Base-by-base conservation (phyloP, 2,329 filamentous ascomycete genomes). In the Apiospora koreana region DNA sequence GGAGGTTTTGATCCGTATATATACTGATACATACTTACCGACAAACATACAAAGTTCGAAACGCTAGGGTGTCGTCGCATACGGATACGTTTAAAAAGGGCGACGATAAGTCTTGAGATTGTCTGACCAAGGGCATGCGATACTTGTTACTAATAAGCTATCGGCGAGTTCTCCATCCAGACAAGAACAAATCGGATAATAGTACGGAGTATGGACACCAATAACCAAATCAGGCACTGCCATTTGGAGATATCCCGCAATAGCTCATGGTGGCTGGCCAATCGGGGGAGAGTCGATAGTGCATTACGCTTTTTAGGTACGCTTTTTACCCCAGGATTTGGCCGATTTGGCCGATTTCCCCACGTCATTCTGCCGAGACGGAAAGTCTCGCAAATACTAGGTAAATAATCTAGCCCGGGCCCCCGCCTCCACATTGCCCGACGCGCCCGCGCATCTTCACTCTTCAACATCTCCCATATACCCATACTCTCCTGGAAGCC, bases 391-490 rank as follows among this genome's bases (percentile, higher is more conserved):
- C 54, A 38, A n/a, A n/a, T n/a, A n/a, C n/a, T n/a, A n/a, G n/a
- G n/a, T n/a, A n/a, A n/a, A 38, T 12, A 23, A 62, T 23, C 18
- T 38, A 38, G 5, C 6, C 41, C 65, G 25, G 42, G 65, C 65
- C 65, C 45, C 65, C 45, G 45, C 42, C 65, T 46, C 42, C 42
- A 46, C 42, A 46, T 46, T 18, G 9, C 25, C 42, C 65, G 42
- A 38, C 25, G 65, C 65, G 38, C 64, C 16, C 65, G 38, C 64
- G 25, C 65, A 46, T 46, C 65, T 67, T 46, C 65, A 67, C 65
- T 67, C 42, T 46, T n/a, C 65, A 21, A 28, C 42, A n/a, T 31
- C 41, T 41, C 41, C 65, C 35, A 43, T 46, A 31, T 42, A 12
- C 14, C 65, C 25, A 28, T 23, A 38, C 12, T 14, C 48, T 28